Conservation (phyloP, 2,329 filamentous ascomycete species). For the Pestalotiopsis sp. region DNA sequence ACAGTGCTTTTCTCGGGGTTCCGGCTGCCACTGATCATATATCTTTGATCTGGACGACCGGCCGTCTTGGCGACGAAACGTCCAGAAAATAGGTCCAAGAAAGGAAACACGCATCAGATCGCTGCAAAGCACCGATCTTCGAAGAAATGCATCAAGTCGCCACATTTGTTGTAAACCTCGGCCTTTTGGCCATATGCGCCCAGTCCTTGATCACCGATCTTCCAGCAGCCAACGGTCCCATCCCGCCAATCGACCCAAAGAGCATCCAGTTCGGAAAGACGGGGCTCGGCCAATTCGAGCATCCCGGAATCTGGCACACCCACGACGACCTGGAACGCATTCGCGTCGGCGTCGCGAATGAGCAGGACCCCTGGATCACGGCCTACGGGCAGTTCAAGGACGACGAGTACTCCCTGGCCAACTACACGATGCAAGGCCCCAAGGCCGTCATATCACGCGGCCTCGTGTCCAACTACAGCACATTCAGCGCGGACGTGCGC, state of each 20-base stretch:
- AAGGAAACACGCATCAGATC: not conserved
- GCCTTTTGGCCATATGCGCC: not conserved
- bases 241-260: not conserved
- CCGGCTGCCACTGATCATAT: no score
- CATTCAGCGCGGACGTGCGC: slow-evolving; percentile 37
- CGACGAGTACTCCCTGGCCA: not conserved
- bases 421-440: slow-evolving; percentile 35
- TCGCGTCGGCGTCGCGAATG: not conserved
- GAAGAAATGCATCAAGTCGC: not conserved
- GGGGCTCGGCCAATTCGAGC: not conserved
- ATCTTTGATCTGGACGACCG: no score
- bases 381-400: not conserved
- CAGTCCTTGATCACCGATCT: not conserved
- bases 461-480: slow-evolving; percentile 35
- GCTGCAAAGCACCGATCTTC: not conserved
- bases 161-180: not conserved
- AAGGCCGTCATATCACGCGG: slow-evolving; percentile 34
- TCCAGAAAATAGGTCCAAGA: no score
- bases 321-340: not conserved
- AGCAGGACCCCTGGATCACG: not conserved
- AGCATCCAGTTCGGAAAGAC: not conserved
- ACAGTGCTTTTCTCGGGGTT: no score
- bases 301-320: not conserved
- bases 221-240: not conserved
- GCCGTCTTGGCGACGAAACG: no score